These are phyloP conservation scores for Acephala macrosclerotiorum DNA, from an alignment of 2,329 filamentous ascomycete species.

Conservation along the genomic window DNA sequence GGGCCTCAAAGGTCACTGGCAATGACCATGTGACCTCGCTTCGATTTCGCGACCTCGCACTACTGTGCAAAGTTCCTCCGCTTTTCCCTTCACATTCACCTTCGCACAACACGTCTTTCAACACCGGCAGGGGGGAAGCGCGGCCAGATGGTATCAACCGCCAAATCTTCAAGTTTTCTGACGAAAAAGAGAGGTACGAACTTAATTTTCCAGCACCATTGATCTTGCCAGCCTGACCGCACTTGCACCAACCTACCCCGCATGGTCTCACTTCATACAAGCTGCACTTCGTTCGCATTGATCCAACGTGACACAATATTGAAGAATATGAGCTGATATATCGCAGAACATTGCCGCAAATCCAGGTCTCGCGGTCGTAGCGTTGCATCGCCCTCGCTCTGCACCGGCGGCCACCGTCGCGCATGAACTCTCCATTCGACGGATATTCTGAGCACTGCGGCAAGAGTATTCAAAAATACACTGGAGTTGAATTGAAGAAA, in stretches of 20 bases:
- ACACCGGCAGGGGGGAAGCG: neutral
- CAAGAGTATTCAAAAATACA: neutral
- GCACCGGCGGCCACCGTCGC: neutral
- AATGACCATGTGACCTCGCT: slow-evolving; percentile 6
- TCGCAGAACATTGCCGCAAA: neutral
- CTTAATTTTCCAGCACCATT: neutral
- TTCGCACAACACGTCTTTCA: neutral
- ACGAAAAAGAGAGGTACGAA: neutral
- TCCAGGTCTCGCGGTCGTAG: neutral
- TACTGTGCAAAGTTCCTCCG: neutral
- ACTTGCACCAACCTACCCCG: neutral
- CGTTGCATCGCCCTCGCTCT: neutral
- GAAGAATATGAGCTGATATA: neutral
- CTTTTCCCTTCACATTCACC: neutral
- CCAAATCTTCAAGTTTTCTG: neutral
- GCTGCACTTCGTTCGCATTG: neutral
- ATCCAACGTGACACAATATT: neutral
- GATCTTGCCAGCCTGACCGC: neutral
- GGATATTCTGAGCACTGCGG: neutral
- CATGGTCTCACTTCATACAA: neutral
- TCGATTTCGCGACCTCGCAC: neutral
- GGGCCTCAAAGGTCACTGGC: neutral
- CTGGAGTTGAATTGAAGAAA: neutral
- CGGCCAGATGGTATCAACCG: neutral
- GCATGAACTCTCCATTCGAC: neutral